A percentile compares a stretch with the other conserved stretches of the same genome.
phyloP scores from a whole-genome alignment of 345 rosid species.

The Rhodamnia rubescens region DNA sequence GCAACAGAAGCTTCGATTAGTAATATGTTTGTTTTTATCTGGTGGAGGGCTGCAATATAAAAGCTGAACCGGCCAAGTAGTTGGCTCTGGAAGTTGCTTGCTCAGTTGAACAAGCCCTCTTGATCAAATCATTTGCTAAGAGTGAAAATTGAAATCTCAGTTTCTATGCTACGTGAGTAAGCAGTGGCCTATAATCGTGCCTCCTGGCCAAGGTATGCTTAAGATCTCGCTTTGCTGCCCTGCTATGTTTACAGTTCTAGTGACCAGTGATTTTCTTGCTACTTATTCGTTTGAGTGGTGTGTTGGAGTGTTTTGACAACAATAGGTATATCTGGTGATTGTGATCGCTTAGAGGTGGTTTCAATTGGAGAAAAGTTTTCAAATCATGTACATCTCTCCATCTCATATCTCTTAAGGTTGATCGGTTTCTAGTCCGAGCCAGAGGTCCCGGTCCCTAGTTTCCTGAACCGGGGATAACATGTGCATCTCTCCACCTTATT shows the following conservation, averaged over 20 bases:
- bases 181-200: not conserved
- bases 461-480: not conserved
- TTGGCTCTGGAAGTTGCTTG: not conserved
- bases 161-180: not conserved
- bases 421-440: too few relatives aligned
- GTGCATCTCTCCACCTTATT: not conserved
- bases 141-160: not conserved
- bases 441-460: too few relatives aligned
- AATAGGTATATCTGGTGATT: not conserved
- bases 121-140: not conserved
- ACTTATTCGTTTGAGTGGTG: not conserved
- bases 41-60: not conserved
- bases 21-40: not conserved
- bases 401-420: too few relatives aligned
- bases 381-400: not conserved
- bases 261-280: not conserved
- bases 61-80: not conserved
- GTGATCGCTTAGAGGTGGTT: not conserved
- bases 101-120: not conserved
- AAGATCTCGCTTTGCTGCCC: not conserved
- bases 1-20: not conserved
- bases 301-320: too few relatives aligned
- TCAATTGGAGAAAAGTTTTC: not conserved
- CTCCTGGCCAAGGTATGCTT: not conserved
- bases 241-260: not conserved